Base-by-base conservation (phyloP, 1,139 yeast genomes). In the Yamadazyma taylorii region DNA sequence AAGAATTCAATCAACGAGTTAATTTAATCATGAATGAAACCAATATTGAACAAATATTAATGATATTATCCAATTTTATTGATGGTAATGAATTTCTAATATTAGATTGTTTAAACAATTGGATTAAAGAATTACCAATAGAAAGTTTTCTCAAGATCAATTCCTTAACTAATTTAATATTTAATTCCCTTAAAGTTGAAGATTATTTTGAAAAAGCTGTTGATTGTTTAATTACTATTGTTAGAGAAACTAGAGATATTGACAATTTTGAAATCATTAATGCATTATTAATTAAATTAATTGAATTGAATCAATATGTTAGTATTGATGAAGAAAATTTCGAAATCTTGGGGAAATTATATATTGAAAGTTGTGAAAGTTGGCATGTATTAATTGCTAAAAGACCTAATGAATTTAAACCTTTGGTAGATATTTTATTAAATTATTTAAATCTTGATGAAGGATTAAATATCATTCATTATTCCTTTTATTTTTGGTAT, bases 401-500 rank as follows among this genome's bases (percentile, higher is more conserved):
- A 51, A 69, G 77, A 41, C 95, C 97, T 0, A 63, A 64, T 34
- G 43, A 36, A 12, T 92, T 88, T 63, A 73, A 78, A 45, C 84
- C 86, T 2, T 66, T 92, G 51, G 94, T 89, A n/a, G 81, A 79
- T 43, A 79, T 86, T 8, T 63, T 90, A 24, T 69, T 88, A 32
- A 79, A 79, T 36, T 75, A 85, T 42, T 59, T 68, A 43, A 68
- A 84, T 16, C 75, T 75, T 47, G 85, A 82, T 33, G 85, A 81
- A 34, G 97, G 90, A 59, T 73, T 92, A 54, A 97, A 90, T 54
- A 80, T 89, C 40, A 94, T 88, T 26, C 83, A 85, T 55, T 89
- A 86, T 59, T 87, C 97, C 0, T 94, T 92, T 61, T 81, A 86
- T 51, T 92, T 92, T 60, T 90, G 98, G 96, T 88, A 84, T 56